Evolutionary conservation across 345 rosid species (phyloP).

Genomic region (Stellera chamaejasme): DNA sequence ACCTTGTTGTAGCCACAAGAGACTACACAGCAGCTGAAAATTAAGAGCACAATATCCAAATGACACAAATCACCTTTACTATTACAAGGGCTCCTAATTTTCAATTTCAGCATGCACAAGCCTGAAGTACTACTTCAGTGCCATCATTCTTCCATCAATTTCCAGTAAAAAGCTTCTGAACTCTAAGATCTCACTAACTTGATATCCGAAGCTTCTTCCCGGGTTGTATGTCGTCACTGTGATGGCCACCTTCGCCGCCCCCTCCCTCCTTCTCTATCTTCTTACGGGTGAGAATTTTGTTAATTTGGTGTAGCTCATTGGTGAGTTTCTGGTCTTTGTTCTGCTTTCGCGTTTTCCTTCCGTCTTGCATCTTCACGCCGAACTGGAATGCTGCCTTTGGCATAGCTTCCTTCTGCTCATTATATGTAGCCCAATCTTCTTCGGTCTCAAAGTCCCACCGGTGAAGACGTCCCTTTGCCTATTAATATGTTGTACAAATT

Average conservation of each 20-base stretch:
- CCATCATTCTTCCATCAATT: too few relatives aligned
- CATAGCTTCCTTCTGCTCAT: slow-evolving; percentile 99
- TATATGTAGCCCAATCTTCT: slow-evolving; percentile 94
- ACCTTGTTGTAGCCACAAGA: too few relatives aligned
- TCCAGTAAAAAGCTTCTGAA: too few relatives aligned
- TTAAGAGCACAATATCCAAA: too few relatives aligned
- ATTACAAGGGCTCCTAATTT: too few relatives aligned
- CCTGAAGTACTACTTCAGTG: too few relatives aligned
- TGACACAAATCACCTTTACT: too few relatives aligned
- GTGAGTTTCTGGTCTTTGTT: slow-evolving; percentile 93
- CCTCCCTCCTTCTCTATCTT: slow-evolving; percentile 56
- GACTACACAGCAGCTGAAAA: too few relatives aligned
- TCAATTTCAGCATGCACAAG: too few relatives aligned
- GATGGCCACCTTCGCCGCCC: slow-evolving; percentile 42
- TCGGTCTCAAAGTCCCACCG: slow-evolving; percentile 99
- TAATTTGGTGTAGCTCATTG: slow-evolving; percentile 85
- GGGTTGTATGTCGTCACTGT: slow-evolving; percentile 34
- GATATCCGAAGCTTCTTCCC: slow-evolving; percentile 53
- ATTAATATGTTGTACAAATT: slow-evolving; percentile 10
- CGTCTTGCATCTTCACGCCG: slow-evolving; percentile 99
- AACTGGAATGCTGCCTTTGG: slow-evolving; percentile 99
- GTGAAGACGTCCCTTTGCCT: slow-evolving; percentile 97
- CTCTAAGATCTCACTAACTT: not conserved
- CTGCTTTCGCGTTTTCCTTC: slow-evolving; percentile 89
- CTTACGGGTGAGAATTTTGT: slow-evolving; percentile 85